Evolutionary conservation across 2,329 filamentous ascomycete genomes (phyloP).

Genomic region (Verticillium alfalfae): DNA sequence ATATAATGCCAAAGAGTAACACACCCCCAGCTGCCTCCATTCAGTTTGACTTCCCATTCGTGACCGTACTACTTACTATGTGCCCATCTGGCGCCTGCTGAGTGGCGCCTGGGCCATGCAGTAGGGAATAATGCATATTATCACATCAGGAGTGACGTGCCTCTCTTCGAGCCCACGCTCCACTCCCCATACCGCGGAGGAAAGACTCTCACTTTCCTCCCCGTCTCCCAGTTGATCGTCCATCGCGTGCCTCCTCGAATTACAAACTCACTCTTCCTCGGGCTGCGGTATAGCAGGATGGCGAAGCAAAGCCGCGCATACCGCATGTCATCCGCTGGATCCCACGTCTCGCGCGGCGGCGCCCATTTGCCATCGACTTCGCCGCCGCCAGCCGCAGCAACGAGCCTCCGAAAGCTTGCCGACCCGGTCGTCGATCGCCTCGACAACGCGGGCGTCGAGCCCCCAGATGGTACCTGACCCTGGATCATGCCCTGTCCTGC

Average conservation of each 20-base stretch:
- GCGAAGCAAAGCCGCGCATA: conserved; percentile 57
- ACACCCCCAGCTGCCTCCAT: background rate
- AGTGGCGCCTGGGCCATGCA: too few relatives aligned
- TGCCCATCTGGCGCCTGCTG: too few relatives aligned
- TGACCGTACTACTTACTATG: background rate
- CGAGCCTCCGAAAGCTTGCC: background rate
- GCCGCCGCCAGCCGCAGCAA: conserved; percentile 29
- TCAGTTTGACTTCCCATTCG: background rate
- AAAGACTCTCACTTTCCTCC: conserved; percentile 46
- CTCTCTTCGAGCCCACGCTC: background rate
- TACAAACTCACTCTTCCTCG: conserved; percentile 53
- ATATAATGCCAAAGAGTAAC: background rate
- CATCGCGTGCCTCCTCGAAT: conserved; percentile 52
- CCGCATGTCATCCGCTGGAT: conserved; percentile 41
- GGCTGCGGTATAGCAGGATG: conserved; percentile 50
- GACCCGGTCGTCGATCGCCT: background rate
- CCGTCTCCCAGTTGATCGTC: conserved; percentile 55
- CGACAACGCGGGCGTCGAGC: background rate
- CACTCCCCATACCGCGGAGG: conserved; percentile 49
- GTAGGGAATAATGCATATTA: background rate
- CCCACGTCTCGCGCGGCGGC: conserved; percentile 24
- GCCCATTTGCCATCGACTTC: conserved; percentile 50
- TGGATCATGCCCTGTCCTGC: background rate
- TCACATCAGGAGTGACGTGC: background rate
- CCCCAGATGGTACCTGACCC: background rate